phyloP scores from a whole-genome alignment of 176 grass and related monocot species.

The Phoenix dactylifera region DNA sequence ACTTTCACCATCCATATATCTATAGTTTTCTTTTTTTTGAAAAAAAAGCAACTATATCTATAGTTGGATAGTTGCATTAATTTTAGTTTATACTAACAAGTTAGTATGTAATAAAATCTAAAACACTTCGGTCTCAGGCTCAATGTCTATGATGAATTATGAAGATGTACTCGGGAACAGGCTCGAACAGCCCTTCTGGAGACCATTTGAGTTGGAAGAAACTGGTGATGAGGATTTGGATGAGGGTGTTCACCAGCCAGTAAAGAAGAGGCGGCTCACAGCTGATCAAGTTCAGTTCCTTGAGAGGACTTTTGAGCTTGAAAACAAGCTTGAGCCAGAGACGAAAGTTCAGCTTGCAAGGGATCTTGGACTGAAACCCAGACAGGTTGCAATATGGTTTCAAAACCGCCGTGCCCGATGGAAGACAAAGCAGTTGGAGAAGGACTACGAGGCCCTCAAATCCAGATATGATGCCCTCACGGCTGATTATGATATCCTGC shows the following conservation, averaged over 20 bases:
- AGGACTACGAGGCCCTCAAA: conserved; percentile 3
- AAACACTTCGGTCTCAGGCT: neutral
- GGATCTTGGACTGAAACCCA: conserved; percentile 4
- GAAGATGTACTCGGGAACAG: neutral
- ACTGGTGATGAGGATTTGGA: neutral
- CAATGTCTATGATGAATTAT: conserved; percentile 1
- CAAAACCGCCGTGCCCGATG: conserved; percentile 7
- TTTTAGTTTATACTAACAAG: too few relatives aligned
- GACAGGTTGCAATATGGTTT: conserved; percentile 8
- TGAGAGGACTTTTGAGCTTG: neutral
- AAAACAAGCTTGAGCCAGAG: conserved; percentile 1
- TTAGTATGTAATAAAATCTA: neutral
- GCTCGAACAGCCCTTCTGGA: neutral
- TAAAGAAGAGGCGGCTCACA: conserved; percentile 4
- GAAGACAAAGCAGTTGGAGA: conserved; percentile 6
- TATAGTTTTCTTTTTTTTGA: too few relatives aligned
- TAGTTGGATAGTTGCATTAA: too few relatives aligned
- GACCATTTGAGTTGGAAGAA: neutral
- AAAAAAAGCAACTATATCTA: too few relatives aligned
- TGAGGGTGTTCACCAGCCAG: neutral
- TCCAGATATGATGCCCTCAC: neutral
- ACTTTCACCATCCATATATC: too few relatives aligned
- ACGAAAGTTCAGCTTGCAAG: conserved; percentile 5
- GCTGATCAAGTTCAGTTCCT: conserved; percentile 1
- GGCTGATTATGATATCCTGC: neutral